Conservation (phyloP, 306 rosid species). For the Crataegus laevigata region DNA sequence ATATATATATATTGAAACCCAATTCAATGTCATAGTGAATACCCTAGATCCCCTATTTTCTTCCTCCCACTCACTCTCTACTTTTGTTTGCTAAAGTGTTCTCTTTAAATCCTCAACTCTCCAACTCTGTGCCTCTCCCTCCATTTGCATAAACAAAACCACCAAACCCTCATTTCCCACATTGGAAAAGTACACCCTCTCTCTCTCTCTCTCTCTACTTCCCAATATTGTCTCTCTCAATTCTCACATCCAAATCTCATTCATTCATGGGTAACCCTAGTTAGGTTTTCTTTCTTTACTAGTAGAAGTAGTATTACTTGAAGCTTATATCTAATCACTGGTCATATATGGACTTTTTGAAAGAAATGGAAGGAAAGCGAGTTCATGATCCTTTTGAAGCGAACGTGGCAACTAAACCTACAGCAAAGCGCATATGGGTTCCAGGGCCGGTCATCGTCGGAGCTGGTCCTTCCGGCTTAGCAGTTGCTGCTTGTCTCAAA, state of each 20-base stretch:
- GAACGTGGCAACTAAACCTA: neutral
- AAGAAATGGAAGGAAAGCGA: conserved; percentile 63
- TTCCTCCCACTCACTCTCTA: neutral
- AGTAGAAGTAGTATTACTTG: neutral
- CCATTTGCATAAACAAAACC: conserved; percentile 9
- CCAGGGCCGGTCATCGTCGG: conserved; percentile 77
- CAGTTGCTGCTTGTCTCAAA: conserved; percentile 82
- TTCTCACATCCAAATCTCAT: neutral
- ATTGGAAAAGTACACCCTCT: neutral
- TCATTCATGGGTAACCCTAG: neutral
- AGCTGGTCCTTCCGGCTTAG: conserved; percentile 94
- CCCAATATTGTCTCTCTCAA: neutral
- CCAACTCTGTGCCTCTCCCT: conserved; percentile 14
- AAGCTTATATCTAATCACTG: neutral
- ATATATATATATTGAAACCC: neutral
- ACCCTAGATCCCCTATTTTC: neutral
- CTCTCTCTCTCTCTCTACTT: neutral
- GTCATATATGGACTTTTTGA: conserved; percentile 48
- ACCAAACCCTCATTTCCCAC: conserved; percentile 8
- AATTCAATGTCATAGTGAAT: conserved; percentile 1
- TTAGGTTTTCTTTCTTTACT: neutral
- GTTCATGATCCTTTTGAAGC: conserved; percentile 36
- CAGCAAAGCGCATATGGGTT: conserved; percentile 17
- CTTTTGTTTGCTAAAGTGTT: neutral
- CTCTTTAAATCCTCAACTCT: neutral